Evolutionary conservation across 192 early-diverging fungal genomes (phyloP), one percentile per base, ranked within the genome.

Genomic region (Gaertneriomyces semiglobifer): DNA sequence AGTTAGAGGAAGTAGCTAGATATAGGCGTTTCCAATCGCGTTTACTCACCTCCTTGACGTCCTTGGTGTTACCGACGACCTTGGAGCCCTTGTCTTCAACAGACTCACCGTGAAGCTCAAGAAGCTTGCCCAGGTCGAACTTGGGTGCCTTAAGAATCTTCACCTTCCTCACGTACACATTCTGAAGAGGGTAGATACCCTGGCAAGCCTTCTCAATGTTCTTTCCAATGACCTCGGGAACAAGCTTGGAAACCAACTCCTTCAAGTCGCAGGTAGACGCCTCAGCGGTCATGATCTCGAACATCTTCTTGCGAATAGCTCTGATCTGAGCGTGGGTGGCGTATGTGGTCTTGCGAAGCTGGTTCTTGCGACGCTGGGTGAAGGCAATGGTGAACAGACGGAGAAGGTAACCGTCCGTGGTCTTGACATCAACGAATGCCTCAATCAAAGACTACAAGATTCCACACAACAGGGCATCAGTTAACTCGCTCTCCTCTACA

Each of bases 271-370:
- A 90, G 20, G 85, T 75, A 66, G 85, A 63, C 56, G 90, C 89
- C 85, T 95, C 92, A 61, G 82, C 80, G 68, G 77, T 85, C 84
- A 98, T 93, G 84, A 98, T 92, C 84, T 99, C 97, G 79, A 94
- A 94, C 93, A 99, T 99, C 93, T 98, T 97, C 89, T 98, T 96
- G 83, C 97, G 93, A 83, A 99, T 98, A 77, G 85, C 82, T 69
- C 92, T 91, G 84, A 99, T 93, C 85, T 99, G 97, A 63, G 93
- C 84, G 71, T 88, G 83, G 80, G 94, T 90, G 52, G 97, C 97
- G 80, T 99, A 99, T 67, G 93, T 95, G 76, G 95, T 98, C 88
- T 94, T 94, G 86, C 88, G 89, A 79, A 94, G 79, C 88, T 99
- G 97, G 88, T 93, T 89, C 58, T 81, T 79, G 76, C 90, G 90